Base-by-base conservation (phyloP, 305 asterid genomes). In the Plantago lanceolata region DNA sequence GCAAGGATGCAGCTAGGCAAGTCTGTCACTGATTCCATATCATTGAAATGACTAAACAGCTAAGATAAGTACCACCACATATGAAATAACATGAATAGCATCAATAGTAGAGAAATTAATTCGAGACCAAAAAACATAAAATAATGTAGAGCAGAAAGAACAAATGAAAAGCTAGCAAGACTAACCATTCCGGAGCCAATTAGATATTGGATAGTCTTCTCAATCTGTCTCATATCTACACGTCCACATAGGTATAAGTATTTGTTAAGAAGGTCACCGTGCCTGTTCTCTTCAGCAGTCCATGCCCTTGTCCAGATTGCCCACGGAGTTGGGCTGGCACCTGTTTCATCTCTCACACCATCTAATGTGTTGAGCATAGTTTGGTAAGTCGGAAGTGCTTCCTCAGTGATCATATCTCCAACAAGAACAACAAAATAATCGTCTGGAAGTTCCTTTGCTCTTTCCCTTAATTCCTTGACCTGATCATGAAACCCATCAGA, bases 401-500 rank as follows among this genome's bases (percentile, higher is more conserved):
- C 85, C 57, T 81, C 86, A 12, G 86, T 78, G 62, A 81, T 71
- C 86, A 81, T 81, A 50, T 82, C 84, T 65, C 87, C 87, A 19
- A 79, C 78, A 9, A 82, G 72, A 73, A 76, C 81, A 19, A 82
- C 79, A 68, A 82, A 79, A 45, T 79, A 82, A 21, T 79, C 87
- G 9, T 82, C 87, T 0, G 85, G 82, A 15, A 79, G 54, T 71
- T 87, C 95, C 72, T 68, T 85, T 16, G 89, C 84, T 58, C 91
- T 78, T 64, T 81, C 94, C 75, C 95, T 73, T 60, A 89, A 43
- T 68, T 86, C 94, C 67, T 71, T 80, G 57, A 89, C 72, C 73
- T 80, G 85, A 60, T 89, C 91, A 29, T 87, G 75, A 69, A 89
- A 89, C 61, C 83, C 91, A 59, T 86, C 94, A 8, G 96, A 89